phyloP scores from a whole-genome alignment of 305 asterid genomes.

The Ilex paraguariensis region DNA sequence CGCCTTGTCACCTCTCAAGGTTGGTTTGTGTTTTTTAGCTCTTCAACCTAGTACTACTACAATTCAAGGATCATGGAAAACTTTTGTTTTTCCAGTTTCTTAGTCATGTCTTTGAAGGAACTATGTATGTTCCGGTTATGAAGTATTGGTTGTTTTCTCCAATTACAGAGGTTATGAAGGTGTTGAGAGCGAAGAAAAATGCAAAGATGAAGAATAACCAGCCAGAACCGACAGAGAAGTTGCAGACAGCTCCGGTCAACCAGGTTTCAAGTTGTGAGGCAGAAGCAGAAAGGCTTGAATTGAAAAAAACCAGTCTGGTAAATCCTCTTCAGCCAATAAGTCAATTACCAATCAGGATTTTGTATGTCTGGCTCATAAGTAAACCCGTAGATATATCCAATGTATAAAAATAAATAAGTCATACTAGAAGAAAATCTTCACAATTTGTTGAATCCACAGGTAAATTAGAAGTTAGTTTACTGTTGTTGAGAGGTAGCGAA shows the following conservation, averaged over 20 bases:
- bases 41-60: neutral
- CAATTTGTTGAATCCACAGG: no score
- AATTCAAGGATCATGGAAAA: neutral
- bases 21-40: constrained; percentile 5
- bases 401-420: neutral
- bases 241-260: constrained; percentile 16
- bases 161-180: constrained; percentile 52
- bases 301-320: constrained; percentile 27
- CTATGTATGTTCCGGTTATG: neutral
- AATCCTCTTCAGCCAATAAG: constrained; percentile 8
- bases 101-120: no score
- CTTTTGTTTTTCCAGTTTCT: neutral
- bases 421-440: no score
- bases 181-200: constrained; percentile 54
- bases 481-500: constrained; percentile 10
- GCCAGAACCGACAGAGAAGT: constrained; percentile 20
- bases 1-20: constrained; percentile 94
- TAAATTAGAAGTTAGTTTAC: no score
- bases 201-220: constrained; percentile 37
- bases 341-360: neutral
- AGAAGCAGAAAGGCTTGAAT: constrained; percentile 17
- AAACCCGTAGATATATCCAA: no score
- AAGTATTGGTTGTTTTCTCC: neutral
- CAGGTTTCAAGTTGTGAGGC: constrained; percentile 15
- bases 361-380: no score